A percentile compares a stretch with the other conserved stretches of the same genome.
Evolutionary conservation across 192 early-diverging fungal species (phyloP).

Genomic region (Backusella macrospora): DNA sequence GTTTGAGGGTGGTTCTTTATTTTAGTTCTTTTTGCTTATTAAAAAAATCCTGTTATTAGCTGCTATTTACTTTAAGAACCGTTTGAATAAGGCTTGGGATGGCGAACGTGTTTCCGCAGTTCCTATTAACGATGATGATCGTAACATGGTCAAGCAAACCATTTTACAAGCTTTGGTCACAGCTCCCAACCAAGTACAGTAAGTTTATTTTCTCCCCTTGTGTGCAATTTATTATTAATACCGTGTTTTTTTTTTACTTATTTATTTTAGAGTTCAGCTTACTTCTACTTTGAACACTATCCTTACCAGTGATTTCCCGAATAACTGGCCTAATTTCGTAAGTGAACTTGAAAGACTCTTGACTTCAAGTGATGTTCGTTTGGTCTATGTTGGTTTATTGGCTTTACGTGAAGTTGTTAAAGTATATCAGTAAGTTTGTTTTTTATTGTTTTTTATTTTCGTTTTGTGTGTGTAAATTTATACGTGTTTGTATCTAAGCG

Average conservation of each 20-base stretch:
- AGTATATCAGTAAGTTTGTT: constrained; percentile 65
- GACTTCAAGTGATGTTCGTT: constrained; percentile 63
- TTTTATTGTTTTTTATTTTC: not conserved
- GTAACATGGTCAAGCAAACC: constrained; percentile 63
- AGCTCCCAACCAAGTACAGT: constrained; percentile 76
- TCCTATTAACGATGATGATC: constrained; percentile 71
- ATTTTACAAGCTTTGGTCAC: constrained; percentile 77
- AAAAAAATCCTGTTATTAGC: constrained; percentile 33
- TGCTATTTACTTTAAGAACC: constrained; percentile 92
- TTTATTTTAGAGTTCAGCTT: constrained; percentile 64
- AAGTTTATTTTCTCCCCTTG: constrained; percentile 20
- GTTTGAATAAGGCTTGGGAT: constrained; percentile 73
- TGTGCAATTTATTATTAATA: not conserved
- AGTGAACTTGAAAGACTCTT: constrained; percentile 65
- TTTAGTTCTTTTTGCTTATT: constrained; percentile 37
- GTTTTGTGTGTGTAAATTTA: not conserved
- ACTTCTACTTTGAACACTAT: constrained; percentile 76
- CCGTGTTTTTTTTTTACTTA: constrained; percentile 5
- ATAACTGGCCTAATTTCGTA: constrained; percentile 81
- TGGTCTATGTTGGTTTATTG: constrained; percentile 77
- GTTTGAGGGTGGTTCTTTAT: not conserved
- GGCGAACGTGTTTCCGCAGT: constrained; percentile 34
- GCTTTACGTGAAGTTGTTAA: constrained; percentile 82
- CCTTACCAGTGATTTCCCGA: constrained; percentile 76
- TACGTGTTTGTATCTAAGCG: not conserved